Evolutionary conservation across 257 asterid species (phyloP).

Genomic region (Solanum peruvianum): DNA sequence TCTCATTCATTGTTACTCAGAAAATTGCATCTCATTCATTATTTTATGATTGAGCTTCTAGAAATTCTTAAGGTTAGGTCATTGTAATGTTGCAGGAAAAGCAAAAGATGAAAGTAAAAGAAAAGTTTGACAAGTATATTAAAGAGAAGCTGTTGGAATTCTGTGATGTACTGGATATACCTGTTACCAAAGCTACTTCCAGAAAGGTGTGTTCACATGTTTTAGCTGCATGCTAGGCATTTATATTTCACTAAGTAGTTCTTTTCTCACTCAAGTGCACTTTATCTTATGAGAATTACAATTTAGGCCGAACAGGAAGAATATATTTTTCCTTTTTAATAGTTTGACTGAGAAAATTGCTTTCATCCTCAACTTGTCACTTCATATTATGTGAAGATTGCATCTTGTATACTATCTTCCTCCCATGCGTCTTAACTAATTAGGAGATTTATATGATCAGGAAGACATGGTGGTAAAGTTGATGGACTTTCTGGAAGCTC

Average conservation of each 20-base stretch:
- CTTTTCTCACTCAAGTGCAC: neutral
- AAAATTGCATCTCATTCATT: neutral
- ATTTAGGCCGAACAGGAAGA: neutral
- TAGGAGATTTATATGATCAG: conserved; percentile 24
- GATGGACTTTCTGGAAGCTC: conserved; percentile 75
- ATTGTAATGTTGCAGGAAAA: conserved; percentile 49
- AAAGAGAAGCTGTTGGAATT: conserved; percentile 80
- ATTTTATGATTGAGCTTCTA: neutral
- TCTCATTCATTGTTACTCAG: neutral
- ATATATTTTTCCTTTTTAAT: neutral
- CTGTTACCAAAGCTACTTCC: conserved; percentile 41
- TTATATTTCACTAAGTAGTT: neutral
- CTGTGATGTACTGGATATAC: conserved; percentile 74
- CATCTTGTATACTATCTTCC: neutral
- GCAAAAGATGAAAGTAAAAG: conserved; percentile 60
- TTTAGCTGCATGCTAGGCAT: neutral
- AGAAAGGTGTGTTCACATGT: conserved; percentile 59
- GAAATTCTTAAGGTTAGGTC: neutral
- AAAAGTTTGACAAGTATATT: conserved; percentile 71
- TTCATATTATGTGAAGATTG: neutral
- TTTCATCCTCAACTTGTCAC: neutral
- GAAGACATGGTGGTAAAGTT: conserved; percentile 74
- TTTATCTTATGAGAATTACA: neutral
- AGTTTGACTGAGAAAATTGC: neutral
- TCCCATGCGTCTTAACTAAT: neutral